Evolutionary conservation across 306 rosid genomes (phyloP).

Genomic region (Citrullus colocynthis): DNA sequence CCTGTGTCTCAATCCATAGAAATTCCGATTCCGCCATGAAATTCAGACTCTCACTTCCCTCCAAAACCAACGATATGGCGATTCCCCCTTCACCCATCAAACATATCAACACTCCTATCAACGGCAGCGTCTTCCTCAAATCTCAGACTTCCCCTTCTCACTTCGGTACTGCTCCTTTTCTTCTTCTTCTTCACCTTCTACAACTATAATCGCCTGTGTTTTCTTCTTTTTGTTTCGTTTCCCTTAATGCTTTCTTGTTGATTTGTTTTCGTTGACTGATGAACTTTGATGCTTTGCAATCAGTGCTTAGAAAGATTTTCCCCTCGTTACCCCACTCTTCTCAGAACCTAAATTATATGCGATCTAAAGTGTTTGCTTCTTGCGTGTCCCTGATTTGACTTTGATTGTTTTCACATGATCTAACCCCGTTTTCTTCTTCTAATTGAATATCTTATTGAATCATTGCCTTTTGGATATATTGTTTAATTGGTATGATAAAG

Average conservation of each 20-base stretch:
- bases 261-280: neutral
- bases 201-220: neutral
- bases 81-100: conserved; percentile 60
- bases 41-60: conserved; percentile 31
- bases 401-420: neutral
- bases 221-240: neutral
- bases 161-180: conserved; percentile 13
- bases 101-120: conserved; percentile 23
- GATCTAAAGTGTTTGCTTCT: conserved; percentile 13
- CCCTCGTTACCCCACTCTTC: neutral
- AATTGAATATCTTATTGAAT: neutral
- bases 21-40: conserved; percentile 46
- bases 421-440: neutral
- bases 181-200: neutral
- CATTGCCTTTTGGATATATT: neutral
- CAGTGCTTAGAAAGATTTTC: neutral
- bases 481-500: neutral
- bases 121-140: conserved; percentile 25
- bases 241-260: neutral
- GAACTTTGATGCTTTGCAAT: neutral
- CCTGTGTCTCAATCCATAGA: conserved; percentile 42
- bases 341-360: conserved; percentile 4
- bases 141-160: conserved; percentile 41
- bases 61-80: conserved; percentile 34
- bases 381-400: conserved; percentile 8